Conservation (phyloP, 768 basidiomycete species). For the Trametes coccinea region DNA sequence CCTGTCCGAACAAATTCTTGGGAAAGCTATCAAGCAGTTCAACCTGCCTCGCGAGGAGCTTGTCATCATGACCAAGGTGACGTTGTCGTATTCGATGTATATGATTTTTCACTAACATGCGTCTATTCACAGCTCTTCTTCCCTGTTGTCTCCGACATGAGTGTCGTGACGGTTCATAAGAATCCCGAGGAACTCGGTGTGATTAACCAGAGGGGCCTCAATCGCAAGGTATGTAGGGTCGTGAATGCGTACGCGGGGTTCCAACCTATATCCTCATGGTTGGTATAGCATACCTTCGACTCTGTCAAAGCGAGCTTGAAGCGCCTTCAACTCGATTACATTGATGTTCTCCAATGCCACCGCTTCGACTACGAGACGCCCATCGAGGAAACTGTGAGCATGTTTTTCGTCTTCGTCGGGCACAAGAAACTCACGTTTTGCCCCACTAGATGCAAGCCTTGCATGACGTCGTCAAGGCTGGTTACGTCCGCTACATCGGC, state of each 20-base stretch:
- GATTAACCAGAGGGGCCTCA: slow-evolving; percentile 49
- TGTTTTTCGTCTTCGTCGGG: neutral
- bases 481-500: slow-evolving; percentile 45
- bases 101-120: slow-evolving; percentile 2
- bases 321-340: slow-evolving; percentile 50
- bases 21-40: slow-evolving; percentile 45
- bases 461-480: slow-evolving; percentile 45
- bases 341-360: slow-evolving; percentile 58
- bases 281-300: slow-evolving; percentile 48
- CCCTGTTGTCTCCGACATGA: slow-evolving; percentile 13
- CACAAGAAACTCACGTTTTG: neutral
- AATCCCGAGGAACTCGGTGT: slow-evolving; percentile 40
- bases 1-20: slow-evolving; percentile 41
- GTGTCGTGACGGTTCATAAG: slow-evolving; percentile 2
- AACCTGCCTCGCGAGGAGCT: slow-evolving; percentile 47
- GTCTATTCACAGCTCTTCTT: slow-evolving; percentile 17
- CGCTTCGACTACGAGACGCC: slow-evolving; percentile 37
- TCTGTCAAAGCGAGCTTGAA: slow-evolving; percentile 45
- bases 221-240: slow-evolving; percentile 39
- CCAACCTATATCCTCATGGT: neutral
- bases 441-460: slow-evolving; percentile 39
- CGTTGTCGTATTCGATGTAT: neutral
- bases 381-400: slow-evolving; percentile 34
- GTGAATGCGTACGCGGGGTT: neutral
- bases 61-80: slow-evolving; percentile 51